Evolutionary conservation across 140 eudicot species (phyloP).

Genomic region (Erigeron philadelphicus): DNA sequence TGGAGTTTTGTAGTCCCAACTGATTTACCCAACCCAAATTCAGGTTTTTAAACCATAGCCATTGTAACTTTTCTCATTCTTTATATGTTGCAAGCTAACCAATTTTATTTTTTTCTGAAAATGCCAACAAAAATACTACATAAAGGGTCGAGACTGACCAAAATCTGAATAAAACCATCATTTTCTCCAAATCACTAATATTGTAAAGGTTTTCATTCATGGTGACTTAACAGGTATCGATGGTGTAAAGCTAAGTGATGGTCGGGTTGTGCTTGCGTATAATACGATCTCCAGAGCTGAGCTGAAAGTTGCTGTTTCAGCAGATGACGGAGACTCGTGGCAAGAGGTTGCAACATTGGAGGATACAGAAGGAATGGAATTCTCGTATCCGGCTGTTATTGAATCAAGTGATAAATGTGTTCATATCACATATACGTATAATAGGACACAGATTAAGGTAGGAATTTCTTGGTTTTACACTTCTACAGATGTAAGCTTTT

Average conservation of each 20-base stretch:
- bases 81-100: neutral
- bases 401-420: constrained; percentile 67
- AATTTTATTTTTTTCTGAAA: neutral
- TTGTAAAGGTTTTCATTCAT: constrained; percentile 12
- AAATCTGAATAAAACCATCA: neutral
- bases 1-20: constrained; percentile 76
- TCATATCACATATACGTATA: constrained; percentile 86
- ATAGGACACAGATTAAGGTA: constrained; percentile 87
- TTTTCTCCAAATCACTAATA: constrained; percentile 8
- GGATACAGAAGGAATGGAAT: constrained; percentile 71
- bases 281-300: constrained; percentile 70
- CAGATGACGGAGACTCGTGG: constrained; percentile 87
- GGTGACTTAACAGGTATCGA: constrained; percentile 58
- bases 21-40: constrained; percentile 77
- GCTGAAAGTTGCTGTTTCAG: constrained; percentile 67
- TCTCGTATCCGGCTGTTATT: constrained; percentile 93
- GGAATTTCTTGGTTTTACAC: neutral
- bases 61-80: too few relatives aligned
- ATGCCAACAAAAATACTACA: neutral
- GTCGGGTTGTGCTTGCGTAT: constrained; percentile 77
- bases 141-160: neutral
- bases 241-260: constrained; percentile 79
- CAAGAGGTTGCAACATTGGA: constrained; percentile 62
- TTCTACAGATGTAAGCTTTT: constrained; percentile 8
- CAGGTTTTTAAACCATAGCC: constrained; percentile 57